Base-by-base conservation (phyloP, 1,139 yeast species). In the Magnusiomyces tetraspermus region DNA sequence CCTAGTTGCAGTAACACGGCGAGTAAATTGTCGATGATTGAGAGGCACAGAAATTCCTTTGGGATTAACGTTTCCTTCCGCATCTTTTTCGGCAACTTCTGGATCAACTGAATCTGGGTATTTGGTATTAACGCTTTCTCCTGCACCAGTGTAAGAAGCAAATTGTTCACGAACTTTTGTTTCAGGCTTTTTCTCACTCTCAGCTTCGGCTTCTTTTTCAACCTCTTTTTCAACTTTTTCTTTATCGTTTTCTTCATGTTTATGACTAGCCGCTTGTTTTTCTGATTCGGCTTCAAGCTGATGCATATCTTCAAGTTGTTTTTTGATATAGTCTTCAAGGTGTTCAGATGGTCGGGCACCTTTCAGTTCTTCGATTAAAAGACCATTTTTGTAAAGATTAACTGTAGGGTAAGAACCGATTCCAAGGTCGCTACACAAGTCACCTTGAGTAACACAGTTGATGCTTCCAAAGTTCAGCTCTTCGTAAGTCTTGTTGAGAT, bases 401-500 rank as follows among this genome's bases (percentile, higher is more conserved):
- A 72, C 51, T 2, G 66, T 55, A 1, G 76, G 76, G 56, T 63
- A 71, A 1, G 61, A 64, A 13, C 37, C 24, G 47, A 73, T 60
- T 2, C 58, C 60, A 51, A 61, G 56, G 23, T 59, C 58, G n/a
- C 50, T 53, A 56, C 76, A 73, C 48, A 72, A 55, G 55, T 73
- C 76, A 6, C 73, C 74, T 31, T 69, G 59, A 38, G 66, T 68
- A 4, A 66, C 64, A 51, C 76, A 73, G 61, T 73, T 67, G 43
- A 73, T 71, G 46, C 63, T 60, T 24, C 67, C 76, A 59, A 72
- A 60, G 46, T 65, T 61, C 54, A 73, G 60, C 48, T 60, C 63
- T 37, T 51, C 46, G 19, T 55, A 41, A 31, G 51, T 48, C 13
- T 53, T 56, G 19, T 55, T 55, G 24, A 60, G 57, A 28, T 60